phyloP scores from a whole-genome alignment of 2,329 filamentous ascomycete species.

The Fusarium buxicola region DNA sequence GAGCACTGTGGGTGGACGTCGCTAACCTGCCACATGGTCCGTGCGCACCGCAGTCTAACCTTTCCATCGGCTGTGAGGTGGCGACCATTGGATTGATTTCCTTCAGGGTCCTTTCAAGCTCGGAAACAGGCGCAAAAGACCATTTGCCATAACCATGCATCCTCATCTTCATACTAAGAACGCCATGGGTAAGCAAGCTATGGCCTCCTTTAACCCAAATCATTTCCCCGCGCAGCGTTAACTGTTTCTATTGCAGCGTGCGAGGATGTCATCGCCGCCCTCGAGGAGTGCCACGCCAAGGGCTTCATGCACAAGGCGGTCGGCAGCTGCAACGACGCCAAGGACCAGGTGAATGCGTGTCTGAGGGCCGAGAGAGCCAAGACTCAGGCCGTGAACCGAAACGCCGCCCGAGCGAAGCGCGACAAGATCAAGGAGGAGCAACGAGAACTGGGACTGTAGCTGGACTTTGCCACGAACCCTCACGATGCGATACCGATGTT shows the following conservation, averaged over 20 bases:
- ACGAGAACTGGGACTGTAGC: conserved; percentile 61
- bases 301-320: conserved; percentile 93
- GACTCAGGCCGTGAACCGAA: conserved; percentile 80
- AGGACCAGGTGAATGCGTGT: conserved; percentile 86
- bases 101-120: conserved; percentile 29
- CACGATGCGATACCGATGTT: conserved; percentile 8
- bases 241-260: conserved; percentile 73
- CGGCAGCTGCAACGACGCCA: conserved; percentile 90
- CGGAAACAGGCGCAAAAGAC: conserved; percentile 9
- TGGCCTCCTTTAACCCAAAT: not conserved
- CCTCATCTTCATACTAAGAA: conserved; percentile 95
- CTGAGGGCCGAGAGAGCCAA: conserved; percentile 83
- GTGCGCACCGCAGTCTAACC: conserved; percentile 43
- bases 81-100: conserved; percentile 37
- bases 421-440: conserved; percentile 79
- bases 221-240: conserved; percentile 14
- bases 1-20: conserved; percentile 17
- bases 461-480: not conserved
- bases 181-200: conserved; percentile 75
- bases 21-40: conserved; percentile 44
- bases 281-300: conserved; percentile 93
- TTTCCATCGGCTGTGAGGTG: conserved; percentile 29
- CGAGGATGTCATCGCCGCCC: conserved; percentile 91
- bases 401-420: conserved; percentile 73
- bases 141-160: conserved; percentile 76